These are phyloP conservation scores for Grigorovia yakushimaensis DNA, from an alignment of 805 yeast species.

Conservation along the genomic window DNA sequence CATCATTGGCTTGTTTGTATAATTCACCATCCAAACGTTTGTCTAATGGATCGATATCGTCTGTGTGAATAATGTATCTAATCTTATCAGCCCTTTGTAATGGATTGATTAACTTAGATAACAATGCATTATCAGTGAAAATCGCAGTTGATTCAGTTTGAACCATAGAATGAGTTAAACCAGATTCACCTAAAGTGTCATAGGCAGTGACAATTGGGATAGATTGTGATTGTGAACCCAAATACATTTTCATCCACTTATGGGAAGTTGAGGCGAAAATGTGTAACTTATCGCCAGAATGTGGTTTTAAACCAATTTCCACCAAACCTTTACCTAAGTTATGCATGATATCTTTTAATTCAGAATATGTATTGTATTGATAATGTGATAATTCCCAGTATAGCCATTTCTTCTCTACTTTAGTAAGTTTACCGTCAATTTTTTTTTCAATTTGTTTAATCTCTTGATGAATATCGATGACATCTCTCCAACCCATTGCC, in stretches of 20 bases:
- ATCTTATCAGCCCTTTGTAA: slow-evolving; percentile 52
- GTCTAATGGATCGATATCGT: slow-evolving; percentile 48
- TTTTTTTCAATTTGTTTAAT: slow-evolving; percentile 62
- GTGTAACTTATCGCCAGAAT: slow-evolving; percentile 47
- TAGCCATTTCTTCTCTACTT: slow-evolving; percentile 78
- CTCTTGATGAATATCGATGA: slow-evolving; percentile 66
- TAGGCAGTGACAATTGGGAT: slow-evolving; percentile 95
- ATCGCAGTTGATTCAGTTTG: slow-evolving; percentile 73
- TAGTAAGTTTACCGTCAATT: slow-evolving; percentile 63
- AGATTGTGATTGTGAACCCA: slow-evolving; percentile 67
- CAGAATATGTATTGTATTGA: slow-evolving; percentile 50
- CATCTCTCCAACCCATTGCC: slow-evolving; percentile 72
- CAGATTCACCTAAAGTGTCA: slow-evolving; percentile 85
- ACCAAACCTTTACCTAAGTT: slow-evolving; percentile 67
- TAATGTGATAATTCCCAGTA: slow-evolving; percentile 73
- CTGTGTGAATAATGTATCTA: slow-evolving; percentile 63
- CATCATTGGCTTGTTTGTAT: slow-evolving; percentile 46
- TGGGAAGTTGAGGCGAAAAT: slow-evolving; percentile 85
- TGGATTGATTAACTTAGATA: slow-evolving; percentile 61
- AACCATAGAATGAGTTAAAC: slow-evolving; percentile 73
- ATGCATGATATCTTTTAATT: slow-evolving; percentile 41
- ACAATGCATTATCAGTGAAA: slow-evolving; percentile 73
- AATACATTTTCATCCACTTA: slow-evolving; percentile 82
- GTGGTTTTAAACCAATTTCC: slow-evolving; percentile 54
- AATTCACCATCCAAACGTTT: slow-evolving; percentile 52